phyloP scores from a whole-genome alignment of 2,329 filamentous ascomycete species.

The Ascochyta koolunga region DNA sequence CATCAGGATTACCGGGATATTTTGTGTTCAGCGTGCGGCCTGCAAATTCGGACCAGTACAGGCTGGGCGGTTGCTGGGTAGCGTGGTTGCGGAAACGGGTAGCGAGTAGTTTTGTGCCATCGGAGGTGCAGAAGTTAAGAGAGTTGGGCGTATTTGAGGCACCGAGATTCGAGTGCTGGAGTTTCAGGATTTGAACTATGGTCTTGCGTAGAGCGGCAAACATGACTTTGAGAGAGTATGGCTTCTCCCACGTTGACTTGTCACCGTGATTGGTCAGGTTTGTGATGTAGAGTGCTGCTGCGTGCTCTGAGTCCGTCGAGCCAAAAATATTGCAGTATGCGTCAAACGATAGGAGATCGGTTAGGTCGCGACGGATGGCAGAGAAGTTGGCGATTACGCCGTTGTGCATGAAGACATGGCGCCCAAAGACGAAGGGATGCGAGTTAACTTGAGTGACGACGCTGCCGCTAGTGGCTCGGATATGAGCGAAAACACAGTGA shows the following conservation, averaged over 20 bases:
- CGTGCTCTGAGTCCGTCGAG: constrained; percentile 60
- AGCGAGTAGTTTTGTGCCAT: constrained; percentile 57
- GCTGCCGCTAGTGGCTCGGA: constrained; percentile 57
- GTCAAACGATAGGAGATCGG: constrained; percentile 53
- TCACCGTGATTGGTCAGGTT: constrained; percentile 49
- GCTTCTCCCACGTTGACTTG: constrained; percentile 52
- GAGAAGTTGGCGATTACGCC: constrained; percentile 57
- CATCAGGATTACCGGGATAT: constrained; percentile 57
- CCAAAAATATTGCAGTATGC: constrained; percentile 57
- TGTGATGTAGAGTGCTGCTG: constrained; percentile 58
- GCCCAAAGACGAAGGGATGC: constrained; percentile 62
- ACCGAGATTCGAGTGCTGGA: constrained; percentile 54
- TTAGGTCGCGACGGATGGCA: constrained; percentile 55
- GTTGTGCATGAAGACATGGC: constrained; percentile 64
- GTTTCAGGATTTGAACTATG: constrained; percentile 53
- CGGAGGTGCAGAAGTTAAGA: constrained; percentile 60
- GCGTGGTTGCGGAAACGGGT: constrained; percentile 60
- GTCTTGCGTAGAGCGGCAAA: constrained; percentile 54
- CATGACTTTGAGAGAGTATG: constrained; percentile 54
- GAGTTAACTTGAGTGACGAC: constrained; percentile 59
- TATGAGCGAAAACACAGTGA: constrained; percentile 59
- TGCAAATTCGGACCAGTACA: constrained; percentile 59
- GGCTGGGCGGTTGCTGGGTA: constrained; percentile 57
- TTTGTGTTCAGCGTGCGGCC: constrained; percentile 61
- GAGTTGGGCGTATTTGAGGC: constrained; percentile 52